Evolutionary conservation across 2,329 filamentous ascomycete species (phyloP).

Genomic region (Dactylellina parvicollis): DNA sequence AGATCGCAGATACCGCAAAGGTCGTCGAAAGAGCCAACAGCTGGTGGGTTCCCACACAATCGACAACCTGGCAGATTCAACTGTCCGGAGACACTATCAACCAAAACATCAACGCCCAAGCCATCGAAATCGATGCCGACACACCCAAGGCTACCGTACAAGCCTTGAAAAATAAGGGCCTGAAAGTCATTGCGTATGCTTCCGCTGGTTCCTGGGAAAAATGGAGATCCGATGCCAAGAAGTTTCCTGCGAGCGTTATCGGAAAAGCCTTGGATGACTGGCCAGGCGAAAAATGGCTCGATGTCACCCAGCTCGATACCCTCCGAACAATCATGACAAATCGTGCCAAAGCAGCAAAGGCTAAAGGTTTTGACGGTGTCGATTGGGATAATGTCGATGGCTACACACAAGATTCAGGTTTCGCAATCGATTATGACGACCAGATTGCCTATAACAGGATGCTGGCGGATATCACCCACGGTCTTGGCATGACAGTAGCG

Average conservation of each 20-base stretch:
- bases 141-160: constrained; percentile 63
- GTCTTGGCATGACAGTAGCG: constrained; percentile 36
- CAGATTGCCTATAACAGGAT: constrained; percentile 47
- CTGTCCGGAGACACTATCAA: constrained; percentile 61
- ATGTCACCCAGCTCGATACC: constrained; percentile 66
- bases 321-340: constrained; percentile 72
- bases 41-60: constrained; percentile 45
- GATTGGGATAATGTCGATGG: constrained; percentile 78
- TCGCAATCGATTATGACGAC: constrained; percentile 21
- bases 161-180: constrained; percentile 65
- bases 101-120: constrained; percentile 60
- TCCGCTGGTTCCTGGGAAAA: constrained; percentile 75
- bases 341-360: constrained; percentile 69
- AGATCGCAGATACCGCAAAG: neutral
- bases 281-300: constrained; percentile 74
- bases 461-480: constrained; percentile 42
- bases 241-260: constrained; percentile 68
- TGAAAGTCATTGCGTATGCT: constrained; percentile 79
- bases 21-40: constrained; percentile 2
- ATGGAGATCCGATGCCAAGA: constrained; percentile 68
- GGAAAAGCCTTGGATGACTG: constrained; percentile 72
- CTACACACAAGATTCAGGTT: constrained; percentile 61
- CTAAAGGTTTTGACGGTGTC: constrained; percentile 74
- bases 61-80: constrained; percentile 49
- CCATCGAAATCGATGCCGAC: constrained; percentile 71